phyloP scores from a whole-genome alignment of 2,329 filamentous ascomycete genomes.

The Geosmithia flava region DNA sequence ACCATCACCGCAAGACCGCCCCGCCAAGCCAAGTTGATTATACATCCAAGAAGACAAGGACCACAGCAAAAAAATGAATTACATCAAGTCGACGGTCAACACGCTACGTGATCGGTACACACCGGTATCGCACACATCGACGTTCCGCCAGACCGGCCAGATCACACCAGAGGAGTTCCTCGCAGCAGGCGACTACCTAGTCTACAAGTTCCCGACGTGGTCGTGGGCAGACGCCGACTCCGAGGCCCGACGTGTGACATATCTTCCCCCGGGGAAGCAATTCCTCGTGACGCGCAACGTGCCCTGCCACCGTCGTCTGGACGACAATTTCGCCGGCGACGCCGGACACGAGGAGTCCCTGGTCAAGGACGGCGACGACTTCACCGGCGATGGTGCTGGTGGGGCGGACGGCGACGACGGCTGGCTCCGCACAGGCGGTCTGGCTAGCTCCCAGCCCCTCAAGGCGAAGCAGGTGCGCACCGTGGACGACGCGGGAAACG shows the following conservation, averaged over 20 bases:
- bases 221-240: conserved; percentile 85
- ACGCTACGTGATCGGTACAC: conserved; percentile 85
- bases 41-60: too few relatives aligned
- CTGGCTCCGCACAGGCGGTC: conserved; percentile 80
- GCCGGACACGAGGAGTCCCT: conserved; percentile 78
- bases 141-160: conserved; percentile 85
- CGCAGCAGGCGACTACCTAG: conserved; percentile 89
- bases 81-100: conserved; percentile 86
- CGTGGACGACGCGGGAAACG: conserved; percentile 77
- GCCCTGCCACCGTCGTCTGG: conserved; percentile 80
- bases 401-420: conserved; percentile 59
- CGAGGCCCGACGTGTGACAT: conserved; percentile 62
- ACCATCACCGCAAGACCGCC: too few relatives aligned
- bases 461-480: conserved; percentile 74
- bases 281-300: conserved; percentile 91
- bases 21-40: too few relatives aligned
- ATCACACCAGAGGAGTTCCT: conserved; percentile 97
- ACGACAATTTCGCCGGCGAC: conserved; percentile 86
- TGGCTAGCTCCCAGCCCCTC: conserved; percentile 62
- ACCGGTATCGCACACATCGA: conserved; percentile 79
- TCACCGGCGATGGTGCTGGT: conserved; percentile 32
- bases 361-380: conserved; percentile 65
- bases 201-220: conserved; percentile 99
- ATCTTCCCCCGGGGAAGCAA: conserved; percentile 84
- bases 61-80: too few relatives aligned